A percentile compares a stretch with the other conserved stretches of the same genome.
These are phyloP conservation scores for Pythium sukuiense DNA, from an alignment of 352 stramenopile species.

Conservation along the genomic window DNA sequence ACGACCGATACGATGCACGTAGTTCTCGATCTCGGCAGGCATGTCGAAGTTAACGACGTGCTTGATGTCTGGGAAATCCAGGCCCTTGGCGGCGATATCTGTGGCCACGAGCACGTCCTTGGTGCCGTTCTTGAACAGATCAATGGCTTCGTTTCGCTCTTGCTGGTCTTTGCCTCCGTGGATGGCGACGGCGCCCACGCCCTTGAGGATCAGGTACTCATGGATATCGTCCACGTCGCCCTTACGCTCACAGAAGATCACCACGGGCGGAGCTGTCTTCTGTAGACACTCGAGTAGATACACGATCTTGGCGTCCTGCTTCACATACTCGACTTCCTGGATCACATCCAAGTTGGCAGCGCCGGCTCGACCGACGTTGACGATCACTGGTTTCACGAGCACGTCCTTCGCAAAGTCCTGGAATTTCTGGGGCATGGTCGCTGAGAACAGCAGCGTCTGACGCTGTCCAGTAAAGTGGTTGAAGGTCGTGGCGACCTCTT, in stretches of 20 bases:
- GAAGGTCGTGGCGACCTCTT: constrained; percentile 96
- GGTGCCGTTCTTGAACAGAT: constrained; percentile 90
- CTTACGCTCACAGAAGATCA: constrained; percentile 98
- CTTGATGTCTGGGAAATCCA: constrained; percentile 99
- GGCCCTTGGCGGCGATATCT: constrained; percentile 97
- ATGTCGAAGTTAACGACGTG: constrained; percentile 99
- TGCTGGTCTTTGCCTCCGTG: constrained; percentile 98
- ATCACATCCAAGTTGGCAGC: constrained; percentile 99
- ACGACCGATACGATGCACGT: constrained; percentile 99
- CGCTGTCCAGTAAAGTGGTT: constrained; percentile 97
- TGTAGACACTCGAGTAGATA: constrained; percentile 98
- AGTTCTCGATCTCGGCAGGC: constrained; percentile 99
- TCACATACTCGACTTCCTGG: constrained; percentile 99
- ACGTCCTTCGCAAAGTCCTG: constrained; percentile 98
- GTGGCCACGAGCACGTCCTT: constrained; percentile 99
- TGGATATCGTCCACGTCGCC: constrained; percentile 99
- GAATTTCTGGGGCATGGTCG: constrained; percentile 99
- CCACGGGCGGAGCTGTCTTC: constrained; percentile 97
- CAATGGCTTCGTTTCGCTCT: constrained; percentile 97
- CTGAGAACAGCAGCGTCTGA: constrained; percentile 98
- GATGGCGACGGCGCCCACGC: constrained; percentile 94
- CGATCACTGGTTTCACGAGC: constrained; percentile 95
- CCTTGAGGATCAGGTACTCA: constrained; percentile 98
- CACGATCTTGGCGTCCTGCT: constrained; percentile 98
- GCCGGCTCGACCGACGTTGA: constrained; percentile 98